Percentiles rank a stretch among this genome's conserved stretches.
Conservation (phyloP, 2,329 filamentous ascomycete species). For the Biscogniauxia marginata region DNA sequence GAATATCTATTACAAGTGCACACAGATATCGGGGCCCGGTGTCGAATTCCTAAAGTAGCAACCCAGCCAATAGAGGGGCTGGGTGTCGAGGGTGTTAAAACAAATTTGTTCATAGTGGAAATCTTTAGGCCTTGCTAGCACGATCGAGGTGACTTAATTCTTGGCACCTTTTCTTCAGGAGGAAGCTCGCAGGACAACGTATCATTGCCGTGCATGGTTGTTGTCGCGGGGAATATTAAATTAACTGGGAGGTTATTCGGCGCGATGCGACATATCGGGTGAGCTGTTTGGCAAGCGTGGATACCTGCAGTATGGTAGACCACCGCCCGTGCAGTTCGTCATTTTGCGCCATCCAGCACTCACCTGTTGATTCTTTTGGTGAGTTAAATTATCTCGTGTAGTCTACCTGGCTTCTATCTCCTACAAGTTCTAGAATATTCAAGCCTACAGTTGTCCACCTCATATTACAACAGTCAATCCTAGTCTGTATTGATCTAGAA, state of each 20-base stretch:
- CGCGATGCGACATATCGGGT: slow-evolving; percentile 8
- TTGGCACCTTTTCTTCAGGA: slow-evolving; percentile 9
- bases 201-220: slow-evolving; percentile 15
- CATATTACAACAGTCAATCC: not conserved
- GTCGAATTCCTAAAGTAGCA: not conserved
- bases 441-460: not conserved
- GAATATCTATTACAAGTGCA: not conserved
- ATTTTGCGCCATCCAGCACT: not conserved
- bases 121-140: slow-evolving; percentile 2
- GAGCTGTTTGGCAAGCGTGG: slow-evolving; percentile 9
- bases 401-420: slow-evolving; percentile 5
- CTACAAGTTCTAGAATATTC: not conserved
- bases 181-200: slow-evolving; percentile 17
- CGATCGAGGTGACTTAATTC: slow-evolving; percentile 5
- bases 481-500: slow-evolving; percentile 6
- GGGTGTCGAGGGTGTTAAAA: not conserved
- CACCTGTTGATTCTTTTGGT: not conserved
- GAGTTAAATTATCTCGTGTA: slow-evolving; percentile 17
- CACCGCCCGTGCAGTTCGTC: not conserved
- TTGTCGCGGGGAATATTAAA: not conserved
- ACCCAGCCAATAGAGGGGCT: not conserved
- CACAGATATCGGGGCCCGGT: not conserved
- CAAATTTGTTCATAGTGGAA: not conserved
- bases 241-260: slow-evolving; percentile 2
- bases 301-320: slow-evolving; percentile 3